Evolutionary conservation across 2,329 filamentous ascomycete species (phyloP), one percentile per base, ranked within the genome.

Genomic region (Sclerotinia sclerotiorum): DNA sequence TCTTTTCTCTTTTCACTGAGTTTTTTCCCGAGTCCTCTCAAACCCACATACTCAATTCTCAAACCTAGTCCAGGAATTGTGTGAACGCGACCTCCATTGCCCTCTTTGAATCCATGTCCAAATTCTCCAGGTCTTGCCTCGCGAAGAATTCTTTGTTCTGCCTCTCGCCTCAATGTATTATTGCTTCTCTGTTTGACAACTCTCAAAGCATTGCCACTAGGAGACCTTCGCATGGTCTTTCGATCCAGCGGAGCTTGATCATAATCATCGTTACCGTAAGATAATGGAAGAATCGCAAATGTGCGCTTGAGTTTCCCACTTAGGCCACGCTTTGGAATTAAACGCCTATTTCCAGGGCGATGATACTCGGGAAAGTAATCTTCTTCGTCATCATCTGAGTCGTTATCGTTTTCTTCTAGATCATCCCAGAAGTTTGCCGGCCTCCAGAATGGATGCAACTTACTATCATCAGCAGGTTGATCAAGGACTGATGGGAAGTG

Each of bases 391-490:
- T 70, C 69, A 57, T 71, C 70, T 27, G 60, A 62, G 21, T 62
- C 60, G 77, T 73, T 82, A 15, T 81, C 79, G 42, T 79, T 75
- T 11, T 80, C 79, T 17, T 81, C 78, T 0, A 79, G 74, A 27
- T 80, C 79, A 55, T 80, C 77, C 66, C 77, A 78, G 64, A 78
- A 80, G 72, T 83, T 82, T 19, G 83, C 78, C n/a, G 87, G 87
- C 8, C 84, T 81, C 87, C 87, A 89, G 73, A 84, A 84, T 0
- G 87, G 86, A 75, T 89, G 87, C 19, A 89, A 77, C 71, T 82
- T 85, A 58, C 81, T 81, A 51, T 82, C 82, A 57, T 89, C 86
- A 2, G 80, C 77, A 1, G 83, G 85, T 29, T 78, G 77, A 39
- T 83, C 81, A 8, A 83, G 81, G 4, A 80, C 77, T 3, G 80